Evolutionary conservation across 1,284 basidiomycete genomes (phyloP), one percentile per base, ranked within the genome.

Genomic region (Pyrrhoderma lamaoense): DNA sequence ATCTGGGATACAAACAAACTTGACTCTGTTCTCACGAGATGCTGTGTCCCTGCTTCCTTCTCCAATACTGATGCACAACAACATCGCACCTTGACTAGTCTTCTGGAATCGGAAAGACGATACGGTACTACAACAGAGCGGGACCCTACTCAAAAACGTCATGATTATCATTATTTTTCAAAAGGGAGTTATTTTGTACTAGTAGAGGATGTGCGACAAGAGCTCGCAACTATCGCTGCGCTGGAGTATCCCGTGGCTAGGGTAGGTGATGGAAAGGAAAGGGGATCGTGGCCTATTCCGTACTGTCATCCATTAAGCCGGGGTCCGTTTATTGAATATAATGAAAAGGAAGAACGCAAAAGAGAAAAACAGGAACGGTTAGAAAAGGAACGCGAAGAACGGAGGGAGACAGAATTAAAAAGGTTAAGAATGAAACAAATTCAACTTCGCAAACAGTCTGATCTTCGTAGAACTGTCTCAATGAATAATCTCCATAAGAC

Each of bases 151-250:
- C 89, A 94, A 48, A 88, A 82, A 52, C 81, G 93, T 43, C 81
- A 88, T 55, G 92, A 95, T 67, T 93, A 82, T 63, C 80, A 81
- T 57, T 99, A 99, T 67, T 99, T 99, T 67, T 71, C 80, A 25
- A 82, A 85, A 49, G 76, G 79, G 44, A 82, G 77, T 51, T 84
- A 77, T 64, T 97, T 91, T 65, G 75, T 98, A 25, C 76, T 99
- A 38, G 80, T 99, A 22, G 94, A 98, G 65, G 96, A 99, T 62
- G 79, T 92, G 54, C 82, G 79, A 4, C 80, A 86, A 54, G 86
- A 93, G 57, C 65, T 87, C 11, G 81, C 85, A 4, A 84, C 87
- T 1, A 75, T 90, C 49, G 75, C 79, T 35, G 73, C 75, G 3
- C 70, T 81, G 42, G 85, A 89, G 60, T 88, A 87, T 62, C 69